phyloP scores from a whole-genome alignment of 805 yeast genomes.

The Starmerella lactis-condensi region DNA sequence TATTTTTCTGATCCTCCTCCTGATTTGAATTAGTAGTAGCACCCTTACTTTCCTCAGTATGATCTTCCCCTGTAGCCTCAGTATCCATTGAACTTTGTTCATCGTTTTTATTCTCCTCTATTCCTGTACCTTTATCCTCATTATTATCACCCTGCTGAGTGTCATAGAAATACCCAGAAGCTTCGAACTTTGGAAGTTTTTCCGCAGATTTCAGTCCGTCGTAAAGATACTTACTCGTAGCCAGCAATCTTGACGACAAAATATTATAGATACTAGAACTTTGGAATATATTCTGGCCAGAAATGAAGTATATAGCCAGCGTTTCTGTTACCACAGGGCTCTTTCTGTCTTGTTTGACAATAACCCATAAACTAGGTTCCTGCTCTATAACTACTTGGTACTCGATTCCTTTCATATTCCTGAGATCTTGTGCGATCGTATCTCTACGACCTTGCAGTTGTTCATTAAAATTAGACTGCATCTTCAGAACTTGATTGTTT shows the following conservation, averaged over 20 bases:
- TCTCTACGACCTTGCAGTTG: slow-evolving; percentile 24
- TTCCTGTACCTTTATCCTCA: too few relatives aligned
- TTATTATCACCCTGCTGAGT: too few relatives aligned
- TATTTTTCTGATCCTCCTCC: too few relatives aligned
- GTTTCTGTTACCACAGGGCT: slow-evolving; percentile 31
- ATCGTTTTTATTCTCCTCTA: too few relatives aligned
- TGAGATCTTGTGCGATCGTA: slow-evolving; percentile 37
- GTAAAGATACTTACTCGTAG: slow-evolving; percentile 29
- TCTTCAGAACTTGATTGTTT: slow-evolving; percentile 81
- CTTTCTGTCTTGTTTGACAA: slow-evolving; percentile 58
- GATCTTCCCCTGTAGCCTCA: too few relatives aligned
- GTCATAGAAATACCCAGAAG: slow-evolving; percentile 41
- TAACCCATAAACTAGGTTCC: slow-evolving; percentile 88
- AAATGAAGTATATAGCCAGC: slow-evolving; percentile 63
- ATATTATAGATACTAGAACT: slow-evolving; percentile 63
- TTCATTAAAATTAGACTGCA: slow-evolving; percentile 79
- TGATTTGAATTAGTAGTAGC: too few relatives aligned
- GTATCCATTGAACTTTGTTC: too few relatives aligned
- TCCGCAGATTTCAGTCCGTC: slow-evolving; percentile 32
- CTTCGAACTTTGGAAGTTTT: slow-evolving; percentile 35
- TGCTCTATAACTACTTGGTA: slow-evolving; percentile 54
- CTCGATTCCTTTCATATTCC: slow-evolving; percentile 70
- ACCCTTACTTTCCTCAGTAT: too few relatives aligned
- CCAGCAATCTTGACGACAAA: slow-evolving; percentile 48
- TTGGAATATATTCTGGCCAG: slow-evolving; percentile 84